phyloP scores from a whole-genome alignment of 2,329 filamentous ascomycete species.

The Stachybotrys echinatus region DNA sequence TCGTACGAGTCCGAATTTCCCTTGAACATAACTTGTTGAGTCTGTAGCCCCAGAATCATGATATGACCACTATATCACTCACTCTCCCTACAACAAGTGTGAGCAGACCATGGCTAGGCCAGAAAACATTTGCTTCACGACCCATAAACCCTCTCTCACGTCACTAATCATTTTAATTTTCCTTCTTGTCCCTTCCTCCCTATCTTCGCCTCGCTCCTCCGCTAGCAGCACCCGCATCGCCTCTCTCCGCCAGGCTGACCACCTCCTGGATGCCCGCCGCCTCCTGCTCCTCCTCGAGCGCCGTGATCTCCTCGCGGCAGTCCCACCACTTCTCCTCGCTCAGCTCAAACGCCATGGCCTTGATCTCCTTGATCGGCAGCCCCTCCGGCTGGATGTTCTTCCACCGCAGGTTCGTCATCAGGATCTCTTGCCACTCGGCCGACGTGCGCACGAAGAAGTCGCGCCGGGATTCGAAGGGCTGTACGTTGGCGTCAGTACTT shows the following conservation, averaged over 20 bases:
- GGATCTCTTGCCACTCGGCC: slow-evolving; percentile 82
- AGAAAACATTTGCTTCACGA: no score
- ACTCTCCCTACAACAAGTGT: no score
- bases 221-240: slow-evolving; percentile 40
- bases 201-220: slow-evolving; percentile 28
- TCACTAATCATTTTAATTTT: no score
- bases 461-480: slow-evolving; percentile 83
- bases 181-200: no score
- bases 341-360: slow-evolving; percentile 81
- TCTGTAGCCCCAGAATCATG: no score
- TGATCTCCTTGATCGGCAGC: slow-evolving; percentile 82
- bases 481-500: no score
- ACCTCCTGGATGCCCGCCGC: slow-evolving; percentile 93
- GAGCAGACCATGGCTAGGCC: no score
- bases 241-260: slow-evolving; percentile 75
- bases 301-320: slow-evolving; percentile 86
- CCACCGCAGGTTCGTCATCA: slow-evolving; percentile 70
- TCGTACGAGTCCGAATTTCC: no score
- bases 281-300: slow-evolving; percentile 92
- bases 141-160: no score
- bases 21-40: no score
- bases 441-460: slow-evolving; percentile 91
- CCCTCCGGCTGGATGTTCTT: slow-evolving; percentile 62
- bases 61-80: no score
- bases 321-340: slow-evolving; percentile 99